phyloP scores from a whole-genome alignment of 2,329 filamentous ascomycete species.

The Ophiostoma ulmi region DNA sequence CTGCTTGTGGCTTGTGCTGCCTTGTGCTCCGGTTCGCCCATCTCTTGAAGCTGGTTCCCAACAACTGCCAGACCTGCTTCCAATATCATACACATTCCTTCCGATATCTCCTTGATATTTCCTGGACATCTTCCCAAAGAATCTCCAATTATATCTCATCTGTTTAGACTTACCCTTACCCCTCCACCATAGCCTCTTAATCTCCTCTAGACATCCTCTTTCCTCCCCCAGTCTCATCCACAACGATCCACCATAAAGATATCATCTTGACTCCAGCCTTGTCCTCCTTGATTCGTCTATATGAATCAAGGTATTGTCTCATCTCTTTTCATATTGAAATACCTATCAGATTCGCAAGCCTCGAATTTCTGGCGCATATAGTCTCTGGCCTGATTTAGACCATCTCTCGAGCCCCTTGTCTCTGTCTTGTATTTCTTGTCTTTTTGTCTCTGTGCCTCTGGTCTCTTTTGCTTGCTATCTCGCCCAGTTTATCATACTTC shows the following conservation, averaged over 20 bases:
- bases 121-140: constrained; percentile 8
- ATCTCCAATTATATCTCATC: constrained; percentile 14
- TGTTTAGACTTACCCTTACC: background rate
- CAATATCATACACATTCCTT: background rate
- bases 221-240: background rate
- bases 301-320: background rate
- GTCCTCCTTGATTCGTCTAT: background rate
- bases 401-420: background rate
- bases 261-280: background rate
- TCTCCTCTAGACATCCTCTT: background rate
- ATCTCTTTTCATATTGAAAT: background rate
- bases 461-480: background rate
- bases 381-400: background rate
- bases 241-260: background rate
- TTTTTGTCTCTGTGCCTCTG: background rate
- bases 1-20: constrained; percentile 19
- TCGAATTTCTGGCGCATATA: background rate
- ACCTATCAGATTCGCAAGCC: background rate
- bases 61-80: background rate
- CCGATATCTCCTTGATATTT: background rate
- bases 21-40: background rate
- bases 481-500: background rate
- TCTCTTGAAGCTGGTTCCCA: background rate
- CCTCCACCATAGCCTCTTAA: background rate
- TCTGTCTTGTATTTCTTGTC: background rate